Base-by-base conservation (phyloP, 495 filamentous ascomycete genomes). In the Podospora sp. region DNA sequence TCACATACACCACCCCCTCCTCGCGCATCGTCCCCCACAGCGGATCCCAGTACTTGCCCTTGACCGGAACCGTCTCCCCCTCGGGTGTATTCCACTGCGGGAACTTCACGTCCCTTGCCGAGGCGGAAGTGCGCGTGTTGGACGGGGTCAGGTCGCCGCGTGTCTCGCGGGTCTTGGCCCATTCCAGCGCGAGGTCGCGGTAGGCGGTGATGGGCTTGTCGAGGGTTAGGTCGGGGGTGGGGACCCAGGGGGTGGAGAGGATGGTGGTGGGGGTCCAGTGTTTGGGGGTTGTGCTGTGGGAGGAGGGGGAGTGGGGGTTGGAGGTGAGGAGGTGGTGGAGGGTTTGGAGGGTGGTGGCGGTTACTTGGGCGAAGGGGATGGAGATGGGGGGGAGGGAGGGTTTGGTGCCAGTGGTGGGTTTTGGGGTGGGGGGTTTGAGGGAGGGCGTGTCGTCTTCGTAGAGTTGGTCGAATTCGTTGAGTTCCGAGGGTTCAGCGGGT, bases 41-140 rank as follows among this genome's bases (percentile, higher is more conserved):
- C 21, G 59, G 33, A n/a, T 61, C 59, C 16, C 24, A 24, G 33
- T 61, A 61, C 33, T 61, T 46, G 40, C 40, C 59, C 9, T 40
- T 24, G 12, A 61, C 36, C 3, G 29, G 27, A 1, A 26, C 59
- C 33, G 35, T 50, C 20, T 61, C 59, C 1, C 5, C 36, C 0
- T 40, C 33, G n/a, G 59, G 59, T 8, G 49, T 20, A 46, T 50
- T 3, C 36, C 12, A 7, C 36, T 33, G 1, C 29, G 29, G 27
- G 1, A 61, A 61, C 1, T 24, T 8, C 29, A 33, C 4, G 3
- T 33, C 8, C 29, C 8, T 33, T 8, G 3, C 2, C 22, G 4
- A 6, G 40, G 9, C 2, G 40, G 40, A 6, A 11, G 40, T 46
- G 8, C 29, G 4, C 4, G 29, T 33, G 29, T 33, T 33, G 29